Base-by-base conservation (phyloP, 345 rosid species). In the Lepidium africanum region DNA sequence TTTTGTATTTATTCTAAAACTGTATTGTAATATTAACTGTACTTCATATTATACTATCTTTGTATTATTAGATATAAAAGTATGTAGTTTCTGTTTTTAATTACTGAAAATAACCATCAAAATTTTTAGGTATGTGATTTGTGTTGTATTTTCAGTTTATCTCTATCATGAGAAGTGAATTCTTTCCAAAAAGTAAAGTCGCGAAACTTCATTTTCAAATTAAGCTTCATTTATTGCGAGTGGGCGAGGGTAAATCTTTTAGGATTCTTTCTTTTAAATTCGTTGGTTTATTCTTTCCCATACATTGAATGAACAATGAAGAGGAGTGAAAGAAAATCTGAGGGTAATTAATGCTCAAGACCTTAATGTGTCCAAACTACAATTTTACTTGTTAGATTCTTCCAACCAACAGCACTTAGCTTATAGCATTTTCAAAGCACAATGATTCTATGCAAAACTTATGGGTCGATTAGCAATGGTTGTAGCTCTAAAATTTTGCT, bases 191-290 rank as follows among this genome's bases (percentile, higher is more conserved):
- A 30, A 30, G 0, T 30, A 5, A 27, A 30, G 7, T 30, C 39
- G 12, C 38, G 39, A 10, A 32, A 5, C 37, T 62, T 64, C 50
- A 27, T 30, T 55, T 72, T 57, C 59, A 59, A 59, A 73, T 36
- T 35, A 40, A 59, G 62, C 48, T 73, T 73, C 72, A 73, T 73
- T 73, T 49, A 65, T 41, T 73, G 72, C 27, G 21, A 12, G 77
- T 73, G 61, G 67, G 67, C 62, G 67, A 58, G 67, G 35, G 3
- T 35, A 73, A 59, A 73, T 73, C 67, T 58, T 66, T 46, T 5
- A 73, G 72, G 77, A 66, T 73, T 64, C 60, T 41, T 43, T 50
- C 61, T 50, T 66, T 30, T 41, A 32, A 50, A 17, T 73, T 65
- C 41, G 39, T 49, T 59, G 67, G 60, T 59, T 66, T 65, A 73